A percentile compares a stretch with the other conserved stretches of the same genome.
These are phyloP conservation scores for Plasmodium adleri DNA, from an alignment of 169 alveolate genomes.

Conservation along the genomic window DNA sequence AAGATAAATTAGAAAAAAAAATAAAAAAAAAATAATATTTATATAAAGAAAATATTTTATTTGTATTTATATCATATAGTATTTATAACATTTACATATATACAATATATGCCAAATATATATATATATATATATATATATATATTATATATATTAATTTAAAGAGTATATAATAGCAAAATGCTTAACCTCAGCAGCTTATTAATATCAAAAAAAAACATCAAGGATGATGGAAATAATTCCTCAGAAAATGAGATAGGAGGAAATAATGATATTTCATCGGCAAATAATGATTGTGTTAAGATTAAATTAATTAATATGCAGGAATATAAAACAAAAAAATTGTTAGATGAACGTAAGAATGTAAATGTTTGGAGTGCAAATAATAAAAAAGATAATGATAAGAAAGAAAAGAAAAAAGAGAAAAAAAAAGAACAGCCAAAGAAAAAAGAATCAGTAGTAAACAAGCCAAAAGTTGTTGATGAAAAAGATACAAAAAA, in stretches of 20 bases:
- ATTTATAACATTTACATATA: too few relatives aligned
- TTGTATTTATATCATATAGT: too few relatives aligned
- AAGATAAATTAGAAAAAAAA: neutral
- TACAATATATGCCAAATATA: neutral
- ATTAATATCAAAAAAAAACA: conserved; percentile 21
- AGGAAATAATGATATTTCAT: conserved; percentile 13
- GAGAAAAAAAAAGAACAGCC: conserved; percentile 14
- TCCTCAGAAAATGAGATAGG: conserved; percentile 22
- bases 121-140: too few relatives aligned
- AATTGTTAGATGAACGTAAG: conserved; percentile 59
- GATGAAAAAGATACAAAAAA: neutral
- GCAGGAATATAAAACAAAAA: conserved; percentile 75
- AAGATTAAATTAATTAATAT: conserved; percentile 59
- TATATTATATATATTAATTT: too few relatives aligned
- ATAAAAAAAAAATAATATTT: neutral
- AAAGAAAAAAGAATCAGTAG: conserved; percentile 24
- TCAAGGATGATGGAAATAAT: neutral
- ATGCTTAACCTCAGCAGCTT: conserved; percentile 59
- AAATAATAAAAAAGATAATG: conserved; percentile 5
- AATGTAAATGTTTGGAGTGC: conserved; percentile 72
- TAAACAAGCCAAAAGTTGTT: neutral
- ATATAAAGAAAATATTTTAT: too few relatives aligned
- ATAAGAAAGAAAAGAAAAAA: conserved; percentile 14
- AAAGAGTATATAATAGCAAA: neutral
- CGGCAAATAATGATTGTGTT: conserved; percentile 18